Base-by-base conservation (phyloP, 192 early-diverging fungal species). In the Coemansia erecta region DNA sequence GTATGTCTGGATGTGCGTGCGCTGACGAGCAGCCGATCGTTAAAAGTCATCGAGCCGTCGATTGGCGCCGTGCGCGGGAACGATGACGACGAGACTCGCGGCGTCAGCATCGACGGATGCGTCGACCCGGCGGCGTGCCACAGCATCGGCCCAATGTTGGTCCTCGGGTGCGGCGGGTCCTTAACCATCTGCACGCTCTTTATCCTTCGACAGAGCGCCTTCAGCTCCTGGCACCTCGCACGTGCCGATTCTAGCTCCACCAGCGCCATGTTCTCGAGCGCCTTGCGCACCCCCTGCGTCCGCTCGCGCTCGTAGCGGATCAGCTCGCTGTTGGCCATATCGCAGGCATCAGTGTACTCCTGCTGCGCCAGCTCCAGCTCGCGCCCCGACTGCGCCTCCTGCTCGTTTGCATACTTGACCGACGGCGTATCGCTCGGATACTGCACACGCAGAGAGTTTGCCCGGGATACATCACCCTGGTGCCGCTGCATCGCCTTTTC, bases 391-490 rank as follows among this genome's bases (percentile, higher is more conserved):
- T 72, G 58, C 28, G 56, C 65, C 37, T 78, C 75, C 14, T 68
- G 58, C 62, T 78, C 75, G 52, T 78, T 78, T 19, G 75, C 75
- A 33, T 68, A 61, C 48, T 69, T 72, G 19, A 78, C 75, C 9
- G 75, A 67, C 13, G 70, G 63, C 50, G 69, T 72, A 44, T 61
- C 75, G 56, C 75, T 78, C 33, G 75, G 70, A 26, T 78, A 78
- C 56, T 69, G 70, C 14, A 78, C 52, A 19, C 75, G 75, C 26
- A 72, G 37, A 45, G 46, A 40, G 42, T 78, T 78, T 18, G 75
- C 75, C 10, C 43, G 62, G 21, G 64, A 19, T 11, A 62, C 62
- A 40, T 61, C 44, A 4, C 49, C 41, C 56, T 65, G 75, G 59
- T 78, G 53, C 59, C 50, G 58, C 61, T 72, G 66, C 59, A 78